Percentiles rank a stretch among this genome's conserved stretches.
These are phyloP conservation scores for Pochonia chlamydosporia DNA, from an alignment of 2,329 filamentous ascomycete species.

Conservation along the genomic window DNA sequence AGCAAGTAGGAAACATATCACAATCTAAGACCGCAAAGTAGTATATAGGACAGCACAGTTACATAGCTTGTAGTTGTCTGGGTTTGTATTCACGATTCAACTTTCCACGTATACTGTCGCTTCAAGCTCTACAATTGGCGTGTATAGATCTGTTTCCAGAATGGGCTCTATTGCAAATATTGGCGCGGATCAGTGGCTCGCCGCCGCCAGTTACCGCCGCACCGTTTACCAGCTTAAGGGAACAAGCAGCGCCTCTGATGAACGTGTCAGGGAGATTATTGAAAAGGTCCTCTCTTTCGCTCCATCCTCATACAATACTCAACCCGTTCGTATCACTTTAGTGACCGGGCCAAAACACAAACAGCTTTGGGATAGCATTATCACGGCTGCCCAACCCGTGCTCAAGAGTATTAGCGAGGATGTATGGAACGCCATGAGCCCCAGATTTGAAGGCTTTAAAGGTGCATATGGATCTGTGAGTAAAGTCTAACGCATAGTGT, in stretches of 20 bases:
- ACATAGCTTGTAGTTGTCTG: too few species aligned
- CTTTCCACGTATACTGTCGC: too few species aligned
- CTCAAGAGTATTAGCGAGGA: slow-evolving; percentile 30
- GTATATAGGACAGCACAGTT: too few species aligned
- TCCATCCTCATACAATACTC: slow-evolving; percentile 83
- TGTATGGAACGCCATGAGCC: slow-evolving; percentile 15
- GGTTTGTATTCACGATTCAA: too few species aligned
- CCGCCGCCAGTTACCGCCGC: slow-evolving; percentile 58
- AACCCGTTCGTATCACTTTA: slow-evolving; percentile 72
- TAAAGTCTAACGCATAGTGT: slow-evolving; percentile 58
- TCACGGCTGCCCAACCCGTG: slow-evolving; percentile 39
- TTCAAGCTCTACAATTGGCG: too few species aligned
- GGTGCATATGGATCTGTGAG: slow-evolving; percentile 26
- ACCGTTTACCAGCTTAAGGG: slow-evolving; percentile 63
- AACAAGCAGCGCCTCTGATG: slow-evolving; percentile 44
- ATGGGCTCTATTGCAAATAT: slow-evolving; percentile 1
- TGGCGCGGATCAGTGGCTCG: slow-evolving; percentile 19
- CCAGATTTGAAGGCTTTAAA: slow-evolving; percentile 13
- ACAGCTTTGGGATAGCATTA: slow-evolving; percentile 72
- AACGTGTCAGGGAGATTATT: slow-evolving; percentile 60
- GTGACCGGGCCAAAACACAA: slow-evolving; percentile 79
- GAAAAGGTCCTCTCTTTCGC: slow-evolving; percentile 58
- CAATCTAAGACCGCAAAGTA: too few species aligned
- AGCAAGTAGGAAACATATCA: too few species aligned
- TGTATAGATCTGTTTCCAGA: too few species aligned